Evolutionary conservation across 352 stramenopile species (phyloP), one percentile per base, ranked within the genome.

Genomic region (Pythium sp.): DNA sequence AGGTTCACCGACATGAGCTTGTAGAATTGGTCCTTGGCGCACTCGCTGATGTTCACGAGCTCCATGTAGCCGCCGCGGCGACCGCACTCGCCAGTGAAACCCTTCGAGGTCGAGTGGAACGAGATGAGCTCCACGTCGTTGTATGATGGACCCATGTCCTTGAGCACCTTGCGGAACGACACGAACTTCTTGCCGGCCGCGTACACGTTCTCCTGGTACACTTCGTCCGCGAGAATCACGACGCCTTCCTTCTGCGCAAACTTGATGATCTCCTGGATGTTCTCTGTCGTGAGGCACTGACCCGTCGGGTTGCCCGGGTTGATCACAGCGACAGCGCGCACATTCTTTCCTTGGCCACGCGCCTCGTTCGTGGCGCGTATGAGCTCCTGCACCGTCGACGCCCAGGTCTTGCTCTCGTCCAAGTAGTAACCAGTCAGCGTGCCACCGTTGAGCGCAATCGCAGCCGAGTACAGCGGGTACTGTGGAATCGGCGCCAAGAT

Each of bases 141-240:
- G 67, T 89, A 82, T 61, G 77, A 51, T 64, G 81, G 67, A 46
- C 91, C 92, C 82, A 98, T 89, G 64, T 98, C 92, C 56, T 87
- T 87, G 64, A 97, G 83, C 56, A 98, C 86, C 65, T 98, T 98
- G 72, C 97, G 97, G 80, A 98, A 98, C 64, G 92, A 98, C 61
- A 96, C 81, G 71, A 99, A 99, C 65, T 86, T 68, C 72, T 96
- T 94, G 62, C 89, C 86, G 26, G 95, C 76, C 14, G 90, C 87
- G 75, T 99, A 99, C 58, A 99, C 95, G 85, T 99, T 99, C 74
- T 99, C 97, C 75, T 99, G 98, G 81, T 99, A 99, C 22, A 99
- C 98, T 80, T 99, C 97, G 73, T 99, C 98, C 2, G 97, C 97
- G 62, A 99, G 76, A 56, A 99, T 82, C 38, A 99, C 84, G 38